These are phyloP conservation scores for Ceratocystis variospora DNA, from an alignment of 2,329 filamentous ascomycete species.

Conservation along the genomic window DNA sequence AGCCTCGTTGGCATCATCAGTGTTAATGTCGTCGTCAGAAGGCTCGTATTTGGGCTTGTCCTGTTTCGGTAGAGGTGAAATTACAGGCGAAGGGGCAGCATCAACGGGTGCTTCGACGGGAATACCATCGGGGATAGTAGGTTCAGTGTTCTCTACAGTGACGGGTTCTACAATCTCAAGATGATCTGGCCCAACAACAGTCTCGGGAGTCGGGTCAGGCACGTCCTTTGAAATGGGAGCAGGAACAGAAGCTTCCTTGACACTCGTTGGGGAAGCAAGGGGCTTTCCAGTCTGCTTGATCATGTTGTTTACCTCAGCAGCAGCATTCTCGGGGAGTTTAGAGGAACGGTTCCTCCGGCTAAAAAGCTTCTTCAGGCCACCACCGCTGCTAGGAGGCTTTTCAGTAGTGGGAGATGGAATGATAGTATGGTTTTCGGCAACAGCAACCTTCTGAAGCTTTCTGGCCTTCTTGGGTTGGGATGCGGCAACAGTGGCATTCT, in stretches of 20 bases:
- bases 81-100: constrained; percentile 15
- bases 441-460: constrained; percentile 42
- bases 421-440: constrained; percentile 27
- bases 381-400: constrained; percentile 24
- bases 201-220: constrained; percentile 3
- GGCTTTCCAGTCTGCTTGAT: constrained; percentile 30
- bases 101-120: constrained; percentile 7
- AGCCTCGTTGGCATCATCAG: constrained; percentile 44
- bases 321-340: constrained; percentile 42
- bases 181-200: background rate
- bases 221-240: constrained; percentile 20
- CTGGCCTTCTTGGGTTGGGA: constrained; percentile 24
- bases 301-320: constrained; percentile 38
- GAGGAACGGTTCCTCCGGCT: constrained; percentile 47
- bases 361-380: constrained; percentile 52
- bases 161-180: background rate
- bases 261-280: constrained; percentile 23
- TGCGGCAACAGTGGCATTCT: constrained; percentile 22
- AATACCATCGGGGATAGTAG: constrained; percentile 7
- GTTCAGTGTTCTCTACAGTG: constrained; percentile 12
- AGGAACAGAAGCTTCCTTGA: constrained; percentile 22
- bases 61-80: constrained; percentile 12
- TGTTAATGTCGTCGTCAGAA: constrained; percentile 43
- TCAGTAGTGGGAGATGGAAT: constrained; percentile 11
- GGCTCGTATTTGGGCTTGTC: constrained; percentile 32